Evolutionary conservation across 495 filamentous ascomycete species (phyloP).

Genomic region (Neurospora sp.): DNA sequence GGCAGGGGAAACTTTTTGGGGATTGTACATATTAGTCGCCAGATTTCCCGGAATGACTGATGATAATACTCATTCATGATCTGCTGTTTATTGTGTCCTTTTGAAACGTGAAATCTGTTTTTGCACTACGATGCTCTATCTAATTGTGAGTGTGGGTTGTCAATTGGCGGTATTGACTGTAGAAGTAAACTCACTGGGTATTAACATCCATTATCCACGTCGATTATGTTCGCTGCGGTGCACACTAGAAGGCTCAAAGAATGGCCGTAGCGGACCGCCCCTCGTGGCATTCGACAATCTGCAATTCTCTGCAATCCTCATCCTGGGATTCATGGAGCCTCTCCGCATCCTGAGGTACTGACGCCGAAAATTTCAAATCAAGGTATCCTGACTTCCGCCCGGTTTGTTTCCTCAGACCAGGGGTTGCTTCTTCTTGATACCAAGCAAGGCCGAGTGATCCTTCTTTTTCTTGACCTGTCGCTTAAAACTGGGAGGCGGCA

Average conservation of each 20-base stretch:
- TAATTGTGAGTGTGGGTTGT: neutral
- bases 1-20: neutral
- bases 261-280: neutral
- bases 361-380: neutral
- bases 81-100: neutral
- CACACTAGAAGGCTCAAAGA: neutral
- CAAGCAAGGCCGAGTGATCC: conserved; percentile 56
- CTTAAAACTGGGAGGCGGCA: conserved; percentile 64
- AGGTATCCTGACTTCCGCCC: neutral
- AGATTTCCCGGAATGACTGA: neutral
- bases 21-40: neutral
- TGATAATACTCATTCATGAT: neutral
- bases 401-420: conserved; percentile 24
- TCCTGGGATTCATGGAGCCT: neutral
- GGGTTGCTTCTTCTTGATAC: conserved; percentile 82
- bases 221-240: neutral
- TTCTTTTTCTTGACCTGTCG: conserved; percentile 78
- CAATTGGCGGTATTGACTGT: neutral
- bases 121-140: neutral
- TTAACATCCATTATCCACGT: neutral
- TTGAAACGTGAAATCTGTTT: neutral
- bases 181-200: neutral
- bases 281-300: neutral
- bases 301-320: neutral
- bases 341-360: neutral